phyloP scores from a whole-genome alignment of 2,329 filamentous ascomycete genomes.

The Paramyrothecium roridum region DNA sequence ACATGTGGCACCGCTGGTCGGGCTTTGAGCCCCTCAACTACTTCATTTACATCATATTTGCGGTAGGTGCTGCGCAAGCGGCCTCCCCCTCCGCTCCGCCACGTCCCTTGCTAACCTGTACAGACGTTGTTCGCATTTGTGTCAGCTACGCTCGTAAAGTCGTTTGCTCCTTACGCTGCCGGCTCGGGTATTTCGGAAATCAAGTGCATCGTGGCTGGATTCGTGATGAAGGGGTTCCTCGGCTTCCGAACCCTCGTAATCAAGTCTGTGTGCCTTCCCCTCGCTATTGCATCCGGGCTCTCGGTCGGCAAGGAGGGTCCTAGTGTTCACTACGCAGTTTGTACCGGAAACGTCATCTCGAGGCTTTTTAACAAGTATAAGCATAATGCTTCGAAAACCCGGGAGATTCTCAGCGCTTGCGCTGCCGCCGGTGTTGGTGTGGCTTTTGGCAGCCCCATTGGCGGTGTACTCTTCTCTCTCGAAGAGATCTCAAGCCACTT shows the following conservation, averaged over 20 bases:
- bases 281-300: slow-evolving; percentile 90
- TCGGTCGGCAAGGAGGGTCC: slow-evolving; percentile 97
- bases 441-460: slow-evolving; percentile 95
- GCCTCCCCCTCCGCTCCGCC: not conserved
- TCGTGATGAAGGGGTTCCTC: slow-evolving; percentile 98
- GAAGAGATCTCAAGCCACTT: slow-evolving; percentile 98
- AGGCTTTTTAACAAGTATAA: slow-evolving; percentile 90
- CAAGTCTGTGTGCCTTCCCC: slow-evolving; percentile 85
- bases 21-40: slow-evolving; percentile 78
- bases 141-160: slow-evolving; percentile 80
- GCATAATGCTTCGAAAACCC: slow-evolving; percentile 86
- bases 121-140: slow-evolving; percentile 77
- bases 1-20: slow-evolving; percentile 88
- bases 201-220: slow-evolving; percentile 98
- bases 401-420: slow-evolving; percentile 91
- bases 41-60: slow-evolving; percentile 81
- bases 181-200: slow-evolving; percentile 98
- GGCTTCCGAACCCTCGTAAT: slow-evolving; percentile 89
- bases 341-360: slow-evolving; percentile 94
- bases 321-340: slow-evolving; percentile 98
- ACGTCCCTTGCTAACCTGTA: slow-evolving; percentile 4
- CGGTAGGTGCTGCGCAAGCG: slow-evolving; percentile 45
- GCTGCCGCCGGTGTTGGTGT: slow-evolving; percentile 94
- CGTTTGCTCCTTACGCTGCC: slow-evolving; percentile 91
- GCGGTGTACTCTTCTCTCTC: slow-evolving; percentile 91